Conservation (phyloP, 2,329 filamentous ascomycete species). For the Bipolaris zeicola region DNA sequence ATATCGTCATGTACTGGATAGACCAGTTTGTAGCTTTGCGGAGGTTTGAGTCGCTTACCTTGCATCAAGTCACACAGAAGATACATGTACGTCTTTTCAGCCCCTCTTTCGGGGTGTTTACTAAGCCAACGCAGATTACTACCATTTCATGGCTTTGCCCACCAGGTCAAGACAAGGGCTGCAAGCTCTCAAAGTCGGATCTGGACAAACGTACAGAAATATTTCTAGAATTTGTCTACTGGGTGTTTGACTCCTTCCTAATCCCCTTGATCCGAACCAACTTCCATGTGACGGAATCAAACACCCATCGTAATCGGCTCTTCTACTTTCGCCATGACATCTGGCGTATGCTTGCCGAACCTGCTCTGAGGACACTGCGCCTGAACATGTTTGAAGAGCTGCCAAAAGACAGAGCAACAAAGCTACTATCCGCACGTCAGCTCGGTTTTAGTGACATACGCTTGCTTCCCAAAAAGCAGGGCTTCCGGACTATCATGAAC, state of each 20-base stretch:
- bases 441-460: constrained; percentile 81
- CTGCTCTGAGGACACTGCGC: constrained; percentile 71
- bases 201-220: constrained; percentile 76
- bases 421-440: constrained; percentile 64
- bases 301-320: constrained; percentile 74
- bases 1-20: constrained; percentile 67
- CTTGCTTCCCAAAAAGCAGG: constrained; percentile 77
- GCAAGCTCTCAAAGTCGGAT: constrained; percentile 73
- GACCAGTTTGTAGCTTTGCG: constrained; percentile 78
- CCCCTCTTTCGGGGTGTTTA: constrained; percentile 4
- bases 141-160: constrained; percentile 75
- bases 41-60: constrained; percentile 77
- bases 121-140: constrained; percentile 59
- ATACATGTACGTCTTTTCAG: constrained; percentile 65
- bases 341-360: constrained; percentile 78
- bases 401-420: constrained; percentile 60
- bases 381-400: constrained; percentile 79
- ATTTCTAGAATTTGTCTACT: constrained; percentile 86
- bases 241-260: constrained; percentile 87
- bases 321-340: constrained; percentile 96
- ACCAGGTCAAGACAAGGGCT: constrained; percentile 49
- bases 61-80: constrained; percentile 78
- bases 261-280: constrained; percentile 85
- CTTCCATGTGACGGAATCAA: constrained; percentile 95
- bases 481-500: constrained; percentile 86